phyloP scores from a whole-genome alignment of 2,329 filamentous ascomycete genomes.

The Claviceps cyperi region DNA sequence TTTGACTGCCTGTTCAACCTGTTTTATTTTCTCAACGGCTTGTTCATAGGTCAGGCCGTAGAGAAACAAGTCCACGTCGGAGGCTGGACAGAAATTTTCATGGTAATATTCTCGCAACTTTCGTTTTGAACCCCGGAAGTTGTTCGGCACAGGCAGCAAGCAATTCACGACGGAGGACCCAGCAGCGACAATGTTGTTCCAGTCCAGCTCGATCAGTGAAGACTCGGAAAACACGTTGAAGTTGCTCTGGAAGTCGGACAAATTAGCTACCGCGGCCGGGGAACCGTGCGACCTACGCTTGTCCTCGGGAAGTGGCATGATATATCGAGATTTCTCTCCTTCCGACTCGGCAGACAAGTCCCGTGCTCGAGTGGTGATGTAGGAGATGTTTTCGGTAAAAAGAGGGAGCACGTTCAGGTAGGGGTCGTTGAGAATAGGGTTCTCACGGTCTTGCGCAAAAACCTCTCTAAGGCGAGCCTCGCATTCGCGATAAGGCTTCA shows the following conservation, averaged over 20 bases:
- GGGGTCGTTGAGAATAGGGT: constrained; percentile 40
- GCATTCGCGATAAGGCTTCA: constrained; percentile 53
- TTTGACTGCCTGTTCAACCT: constrained; percentile 61
- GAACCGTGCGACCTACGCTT: constrained; percentile 48
- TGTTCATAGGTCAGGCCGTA: constrained; percentile 66
- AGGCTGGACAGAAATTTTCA: constrained; percentile 65
- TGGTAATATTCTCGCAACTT: constrained; percentile 63
- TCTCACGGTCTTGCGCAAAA: constrained; percentile 52
- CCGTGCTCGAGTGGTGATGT: constrained; percentile 49
- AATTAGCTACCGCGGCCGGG: constrained; percentile 49
- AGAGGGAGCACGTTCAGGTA: constrained; percentile 52
- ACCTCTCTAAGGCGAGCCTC: constrained; percentile 51
- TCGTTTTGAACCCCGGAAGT: constrained; percentile 48
- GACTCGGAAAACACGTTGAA: constrained; percentile 74
- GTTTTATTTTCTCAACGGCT: constrained; percentile 68
- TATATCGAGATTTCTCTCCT: constrained; percentile 48
- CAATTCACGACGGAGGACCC: constrained; percentile 72
- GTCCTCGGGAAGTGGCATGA: constrained; percentile 50
- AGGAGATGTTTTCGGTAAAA: constrained; percentile 40
- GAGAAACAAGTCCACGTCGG: constrained; percentile 76
- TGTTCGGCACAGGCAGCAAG: constrained; percentile 53
- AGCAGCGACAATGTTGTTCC: constrained; percentile 69
- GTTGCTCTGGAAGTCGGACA: constrained; percentile 63
- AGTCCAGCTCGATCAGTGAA: constrained; percentile 60
- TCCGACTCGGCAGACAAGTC: constrained; percentile 41